phyloP scores from a whole-genome alignment of 345 rosid species.

The Brassica incana region DNA sequence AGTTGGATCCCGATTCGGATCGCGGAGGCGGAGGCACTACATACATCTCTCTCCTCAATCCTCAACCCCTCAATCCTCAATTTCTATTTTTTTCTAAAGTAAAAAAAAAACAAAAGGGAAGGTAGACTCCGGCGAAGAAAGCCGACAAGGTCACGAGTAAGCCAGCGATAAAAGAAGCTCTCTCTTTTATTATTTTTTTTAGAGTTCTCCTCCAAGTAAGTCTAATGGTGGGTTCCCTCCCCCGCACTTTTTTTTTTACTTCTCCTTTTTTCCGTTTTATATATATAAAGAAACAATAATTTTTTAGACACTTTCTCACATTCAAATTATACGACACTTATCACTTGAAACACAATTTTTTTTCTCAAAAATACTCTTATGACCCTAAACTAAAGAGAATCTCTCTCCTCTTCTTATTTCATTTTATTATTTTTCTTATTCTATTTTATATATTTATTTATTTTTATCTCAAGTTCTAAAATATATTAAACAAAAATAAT shows the following conservation, averaged over 20 bases:
- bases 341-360: too few relatives aligned
- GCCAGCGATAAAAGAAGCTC: slow-evolving; percentile 36
- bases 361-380: too few relatives aligned
- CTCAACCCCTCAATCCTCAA: slow-evolving; percentile 11
- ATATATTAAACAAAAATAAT: too few relatives aligned
- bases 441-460: too few relatives aligned
- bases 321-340: too few relatives aligned
- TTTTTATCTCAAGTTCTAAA: too few relatives aligned
- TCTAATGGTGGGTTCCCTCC: slow-evolving; percentile 39
- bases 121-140: slow-evolving; percentile 38
- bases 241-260: background rate
- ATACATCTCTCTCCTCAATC: slow-evolving; percentile 54
- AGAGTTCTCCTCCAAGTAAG: background rate
- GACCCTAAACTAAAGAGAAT: too few relatives aligned
- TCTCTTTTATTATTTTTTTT: background rate
- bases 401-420: too few relatives aligned
- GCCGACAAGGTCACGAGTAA: slow-evolving; percentile 44
- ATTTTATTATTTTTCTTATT: too few relatives aligned
- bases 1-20: slow-evolving; percentile 66
- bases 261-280: background rate
- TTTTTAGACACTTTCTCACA: too few relatives aligned
- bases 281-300: background rate
- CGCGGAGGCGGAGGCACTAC: slow-evolving; percentile 86
- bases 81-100: background rate
- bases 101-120: slow-evolving; percentile 17